Evolutionary conservation across 371 early-diverging fungal species (phyloP), one percentile per base, ranked within the genome.

Genomic region (Mortierella sp.): DNA sequence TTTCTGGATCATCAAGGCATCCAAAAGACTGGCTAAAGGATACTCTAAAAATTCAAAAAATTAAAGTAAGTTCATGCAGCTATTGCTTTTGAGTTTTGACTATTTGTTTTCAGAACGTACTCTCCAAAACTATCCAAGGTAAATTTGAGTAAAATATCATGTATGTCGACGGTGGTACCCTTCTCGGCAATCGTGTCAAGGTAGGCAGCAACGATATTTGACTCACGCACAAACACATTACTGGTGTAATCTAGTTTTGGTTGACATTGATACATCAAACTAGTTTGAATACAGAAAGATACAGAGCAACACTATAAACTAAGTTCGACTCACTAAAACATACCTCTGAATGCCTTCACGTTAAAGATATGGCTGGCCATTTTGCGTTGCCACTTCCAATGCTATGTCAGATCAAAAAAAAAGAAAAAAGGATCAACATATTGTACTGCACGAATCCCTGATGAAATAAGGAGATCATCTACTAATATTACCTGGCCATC

Each of bases 321-420:
- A n/a, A n/a, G n/a, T n/a, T n/a, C n/a, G n/a, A n/a, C 13, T 23
- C 49, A 12, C 3, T n/a, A 53, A 3, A 10, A 3, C 54, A 83
- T 85, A 71, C 92, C 91, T 76, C 91, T 83, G 70, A 92, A 93
- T 66, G 92, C 93, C 75, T 87, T 89, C 70, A 93, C 92, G 66
- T 87, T 91, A 70, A 93, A 94, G 53, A 93, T 91, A 61, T 86
- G 85, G 59, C 88, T 83, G 29, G 93, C 93, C 19, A 89, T 83
- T 80, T 93, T 93, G 54, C 94, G 84, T 60, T 92, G 92, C 61
- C 83, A 86, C 54, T 83, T 86, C 93, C 93, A 92, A 1, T 84
- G 61, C 70, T 86, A 47, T 40, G 22, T 28, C 22, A 53, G 26
- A 53, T 9, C 26, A 6, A 53, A 22, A 53, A 3, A 17, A 51